A percentile compares a stretch with the other conserved stretches of the same genome.
phyloP scores from a whole-genome alignment of 169 alveolate genomes.

The Babesia divergens region DNA sequence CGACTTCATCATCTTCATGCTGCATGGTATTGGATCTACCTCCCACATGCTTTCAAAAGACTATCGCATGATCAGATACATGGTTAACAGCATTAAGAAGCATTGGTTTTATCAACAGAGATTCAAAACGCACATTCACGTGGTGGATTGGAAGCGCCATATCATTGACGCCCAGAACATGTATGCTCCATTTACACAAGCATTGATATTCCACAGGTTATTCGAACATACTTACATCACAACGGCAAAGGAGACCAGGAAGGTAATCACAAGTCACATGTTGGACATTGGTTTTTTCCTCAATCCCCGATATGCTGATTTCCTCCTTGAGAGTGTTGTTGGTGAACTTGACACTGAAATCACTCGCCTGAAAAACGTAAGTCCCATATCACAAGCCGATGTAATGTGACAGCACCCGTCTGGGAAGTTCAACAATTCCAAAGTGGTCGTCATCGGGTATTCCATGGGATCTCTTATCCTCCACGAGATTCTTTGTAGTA shows the following conservation, averaged over 20 bases:
- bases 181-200: conserved; percentile 14
- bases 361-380: conserved; percentile 62
- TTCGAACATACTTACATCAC: conserved; percentile 40
- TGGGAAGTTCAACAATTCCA: conserved; percentile 71
- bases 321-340: conserved; percentile 71
- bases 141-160: conserved; percentile 73
- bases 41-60: conserved; percentile 57
- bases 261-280: conserved; percentile 21
- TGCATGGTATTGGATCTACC: conserved; percentile 76
- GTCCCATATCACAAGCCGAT: not conserved
- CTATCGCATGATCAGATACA: conserved; percentile 65
- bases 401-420: conserved; percentile 64
- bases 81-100: conserved; percentile 65
- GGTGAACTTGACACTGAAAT: conserved; percentile 74
- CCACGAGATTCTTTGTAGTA: conserved; percentile 73
- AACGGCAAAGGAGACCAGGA: conserved; percentile 57
- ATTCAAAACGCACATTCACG: conserved; percentile 62
- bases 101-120: conserved; percentile 73
- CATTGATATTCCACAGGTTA: conserved; percentile 2
- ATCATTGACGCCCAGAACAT: conserved; percentile 77
- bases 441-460: conserved; percentile 77
- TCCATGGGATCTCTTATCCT: conserved; percentile 82
- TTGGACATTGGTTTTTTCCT: conserved; percentile 74
- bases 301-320: conserved; percentile 81
- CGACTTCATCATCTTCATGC: conserved; percentile 68